Base-by-base conservation (phyloP, 306 rosid species). In the Luffa aegyptiaca region DNA sequence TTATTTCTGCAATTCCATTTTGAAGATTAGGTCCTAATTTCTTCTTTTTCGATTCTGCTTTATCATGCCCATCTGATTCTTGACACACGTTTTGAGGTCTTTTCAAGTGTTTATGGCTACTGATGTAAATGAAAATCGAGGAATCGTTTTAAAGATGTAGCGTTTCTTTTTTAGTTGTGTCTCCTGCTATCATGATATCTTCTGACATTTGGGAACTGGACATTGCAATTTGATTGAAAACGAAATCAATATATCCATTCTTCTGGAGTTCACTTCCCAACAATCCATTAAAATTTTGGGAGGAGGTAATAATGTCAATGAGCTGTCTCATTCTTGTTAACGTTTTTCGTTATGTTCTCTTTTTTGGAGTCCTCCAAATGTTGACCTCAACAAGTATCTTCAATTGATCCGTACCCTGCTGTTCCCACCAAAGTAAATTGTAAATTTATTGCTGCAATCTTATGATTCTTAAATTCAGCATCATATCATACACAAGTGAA, bases 1-100 rank as follows among this genome's bases (percentile, higher is more conserved):
- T 26, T 26, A 26, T 12, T 11, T 17, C 36, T 71, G 57, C 58
- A 12, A 12, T 80, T 79, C 35, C 64, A 53, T 74, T 72, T 0
- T 66, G 80, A 42, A 83, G 89, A 89, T 89, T 63, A 13, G 48
- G 55, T 44, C 58, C 56, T 81, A 9, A 8, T 31, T 26, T 57
- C 45, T 76, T 21, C 51, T 42, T 51, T 61, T 20, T 71, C 39
- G 44, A 12, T 72, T 72, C 7, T 72, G 3, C 41, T 48, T 48
- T 48, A 46, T 48, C 36, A 31, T 72, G 56, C 11, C 17, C 59
- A 31, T 48, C 31, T 48, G 6, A 48, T 72, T 72, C 77, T 20
- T 26, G 36, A 44, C 21, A 41, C 39, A 10, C n/a, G 37, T 45
- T 2, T 69, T 42, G 35, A 17, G 55, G 18, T 3, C 10, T 66